These are phyloP conservation scores for Citrus glauca DNA, from an alignment of 345 rosid genomes.

Conservation along the genomic window DNA sequence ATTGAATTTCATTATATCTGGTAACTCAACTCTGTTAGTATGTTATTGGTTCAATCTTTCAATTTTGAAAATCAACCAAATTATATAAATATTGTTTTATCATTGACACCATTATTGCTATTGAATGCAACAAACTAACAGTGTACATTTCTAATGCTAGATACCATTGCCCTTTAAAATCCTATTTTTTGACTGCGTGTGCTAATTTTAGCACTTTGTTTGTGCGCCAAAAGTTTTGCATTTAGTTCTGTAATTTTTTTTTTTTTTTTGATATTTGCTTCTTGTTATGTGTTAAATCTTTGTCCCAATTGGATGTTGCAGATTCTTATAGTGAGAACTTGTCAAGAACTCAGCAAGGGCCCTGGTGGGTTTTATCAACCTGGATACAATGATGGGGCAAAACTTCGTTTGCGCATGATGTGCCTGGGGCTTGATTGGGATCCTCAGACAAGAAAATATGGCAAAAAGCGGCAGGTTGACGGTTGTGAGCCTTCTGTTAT, in stretches of 20 bases:
- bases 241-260: no score
- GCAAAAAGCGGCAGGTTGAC: constrained; percentile 18
- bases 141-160: background rate
- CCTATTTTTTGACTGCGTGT: background rate
- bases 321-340: constrained; percentile 44
- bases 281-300: background rate
- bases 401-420: constrained; percentile 54
- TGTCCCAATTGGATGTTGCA: constrained; percentile 7
- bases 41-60: background rate
- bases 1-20: background rate
- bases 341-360: constrained; percentile 42
- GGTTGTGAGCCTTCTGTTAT: constrained; percentile 33
- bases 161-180: no score
- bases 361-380: constrained; percentile 57
- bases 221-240: background rate
- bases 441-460: constrained; percentile 40
- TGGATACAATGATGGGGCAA: constrained; percentile 45
- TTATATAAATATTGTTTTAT: background rate
- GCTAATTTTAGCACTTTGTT: background rate
- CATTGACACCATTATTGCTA: background rate
- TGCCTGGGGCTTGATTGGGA: constrained; percentile 59
- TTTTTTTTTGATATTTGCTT: background rate
- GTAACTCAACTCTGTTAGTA: background rate
- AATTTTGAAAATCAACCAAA: background rate
- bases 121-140: no score